Evolutionary conservation across 164 flowering plant genomes (phyloP).

Genomic region (Tetrastigma voinierianum): DNA sequence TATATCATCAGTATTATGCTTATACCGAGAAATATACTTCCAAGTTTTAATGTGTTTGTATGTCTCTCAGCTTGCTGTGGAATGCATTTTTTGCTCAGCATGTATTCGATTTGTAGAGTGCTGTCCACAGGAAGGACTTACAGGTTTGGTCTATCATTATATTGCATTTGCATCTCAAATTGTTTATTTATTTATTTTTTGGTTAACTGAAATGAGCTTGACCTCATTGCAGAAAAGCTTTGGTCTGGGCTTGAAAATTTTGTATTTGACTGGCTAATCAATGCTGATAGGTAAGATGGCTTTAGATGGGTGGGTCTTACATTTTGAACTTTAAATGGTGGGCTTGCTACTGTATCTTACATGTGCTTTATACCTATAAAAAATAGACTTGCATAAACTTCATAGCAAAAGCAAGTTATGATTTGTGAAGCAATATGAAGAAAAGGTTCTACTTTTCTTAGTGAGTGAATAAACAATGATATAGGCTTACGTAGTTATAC

Average conservation of each 20-base stretch:
- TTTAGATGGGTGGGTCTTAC: neutral
- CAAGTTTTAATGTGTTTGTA: constrained; percentile 1
- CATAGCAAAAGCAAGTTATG: too few species aligned
- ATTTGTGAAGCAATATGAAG: too few species aligned
- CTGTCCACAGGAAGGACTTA: constrained; percentile 97
- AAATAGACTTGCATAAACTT: too few species aligned
- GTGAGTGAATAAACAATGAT: too few species aligned
- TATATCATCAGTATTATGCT: neutral
- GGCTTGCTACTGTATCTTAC: too few species aligned
- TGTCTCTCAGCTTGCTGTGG: constrained; percentile 85
- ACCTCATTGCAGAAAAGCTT: constrained; percentile 74
- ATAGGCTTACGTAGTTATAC: too few species aligned
- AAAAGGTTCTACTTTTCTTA: too few species aligned
- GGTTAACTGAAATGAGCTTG: constrained; percentile 1
- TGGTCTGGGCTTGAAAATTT: constrained; percentile 99
- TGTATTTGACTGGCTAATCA: constrained; percentile 97
- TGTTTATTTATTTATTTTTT: constrained; percentile 1
- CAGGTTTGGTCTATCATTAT: constrained; percentile 46
- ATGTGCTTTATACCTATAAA: too few species aligned
- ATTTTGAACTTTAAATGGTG: too few species aligned
- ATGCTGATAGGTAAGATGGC: constrained; percentile 83
- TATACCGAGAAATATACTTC: neutral
- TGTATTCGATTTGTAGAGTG: constrained; percentile 98
- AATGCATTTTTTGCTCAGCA: constrained; percentile 99
- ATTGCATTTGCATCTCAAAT: neutral